These are phyloP conservation scores for Lodderomyces metapsilosis DNA, from an alignment of 1,139 yeast genomes.

Conservation along the genomic window DNA sequence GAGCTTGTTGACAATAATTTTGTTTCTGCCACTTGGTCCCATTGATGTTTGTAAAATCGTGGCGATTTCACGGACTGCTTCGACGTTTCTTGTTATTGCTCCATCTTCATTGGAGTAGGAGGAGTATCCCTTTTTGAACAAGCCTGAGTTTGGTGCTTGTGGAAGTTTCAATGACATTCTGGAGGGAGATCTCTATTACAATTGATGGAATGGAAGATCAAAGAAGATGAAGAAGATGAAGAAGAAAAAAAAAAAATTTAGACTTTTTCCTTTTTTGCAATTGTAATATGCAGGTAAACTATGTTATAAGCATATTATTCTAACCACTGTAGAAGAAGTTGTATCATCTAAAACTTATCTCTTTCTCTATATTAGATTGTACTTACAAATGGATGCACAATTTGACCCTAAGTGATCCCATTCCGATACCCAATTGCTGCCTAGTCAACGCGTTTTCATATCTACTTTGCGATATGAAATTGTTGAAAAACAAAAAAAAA, in stretches of 20 bases:
- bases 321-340: too few relatives aligned
- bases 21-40: slow-evolving; percentile 97
- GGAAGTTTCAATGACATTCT: slow-evolving; percentile 88
- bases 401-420: too few relatives aligned
- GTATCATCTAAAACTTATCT: too few relatives aligned
- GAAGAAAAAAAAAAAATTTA: slow-evolving; percentile 4
- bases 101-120: slow-evolving; percentile 89
- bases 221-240: slow-evolving; percentile 4
- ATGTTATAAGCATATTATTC: too few relatives aligned
- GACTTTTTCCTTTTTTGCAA: too few relatives aligned
- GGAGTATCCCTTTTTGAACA: slow-evolving; percentile 96
- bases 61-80: slow-evolving; percentile 92
- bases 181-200: not conserved
- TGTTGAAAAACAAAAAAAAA: not conserved
- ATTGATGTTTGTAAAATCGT: slow-evolving; percentile 89
- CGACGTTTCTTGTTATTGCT: slow-evolving; percentile 86
- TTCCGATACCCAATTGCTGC: too few relatives aligned
- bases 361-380: too few relatives aligned
- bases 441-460: not conserved
- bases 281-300: slow-evolving; percentile 3
- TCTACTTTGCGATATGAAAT: not conserved
- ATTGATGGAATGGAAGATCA: not conserved
- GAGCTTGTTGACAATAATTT: slow-evolving; percentile 81
- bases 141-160: slow-evolving; percentile 87
- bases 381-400: too few relatives aligned